These are phyloP conservation scores for Tephrocybe sp. DNA, from an alignment of 768 basidiomycete species.

Conservation along the genomic window DNA sequence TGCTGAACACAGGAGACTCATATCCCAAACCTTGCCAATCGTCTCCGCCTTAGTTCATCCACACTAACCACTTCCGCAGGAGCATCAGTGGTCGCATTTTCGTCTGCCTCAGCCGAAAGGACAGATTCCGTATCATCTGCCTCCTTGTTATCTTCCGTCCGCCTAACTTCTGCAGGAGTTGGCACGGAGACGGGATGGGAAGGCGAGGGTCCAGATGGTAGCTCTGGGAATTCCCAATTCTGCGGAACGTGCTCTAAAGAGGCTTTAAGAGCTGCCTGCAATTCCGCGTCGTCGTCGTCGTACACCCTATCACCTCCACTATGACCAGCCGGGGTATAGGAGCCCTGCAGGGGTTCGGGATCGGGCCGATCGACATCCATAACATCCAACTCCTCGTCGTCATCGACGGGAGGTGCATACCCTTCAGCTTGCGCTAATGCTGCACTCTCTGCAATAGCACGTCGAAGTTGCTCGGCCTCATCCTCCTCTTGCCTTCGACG, in stretches of 20 bases:
- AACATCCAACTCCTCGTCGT: constrained; percentile 21
- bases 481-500: constrained; percentile 40
- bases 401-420: constrained; percentile 13
- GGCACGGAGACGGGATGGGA: constrained; percentile 4
- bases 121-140: constrained; percentile 37
- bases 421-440: constrained; percentile 36
- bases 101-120: constrained; percentile 33
- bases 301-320: constrained; percentile 46
- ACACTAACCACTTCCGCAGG: constrained; percentile 42
- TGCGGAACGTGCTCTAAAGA: constrained; percentile 68
- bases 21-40: constrained; percentile 65
- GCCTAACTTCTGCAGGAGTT: not conserved
- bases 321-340: constrained; percentile 3
- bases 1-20: constrained; percentile 20
- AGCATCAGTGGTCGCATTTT: constrained; percentile 22
- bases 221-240: constrained; percentile 43
- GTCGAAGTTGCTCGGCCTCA: constrained; percentile 59
- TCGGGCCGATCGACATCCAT: constrained; percentile 16
- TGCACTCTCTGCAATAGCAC: constrained; percentile 63
- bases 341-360: not conserved
- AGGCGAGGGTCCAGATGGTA: constrained; percentile 11
- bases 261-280: constrained; percentile 86
- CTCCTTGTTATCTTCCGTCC: constrained; percentile 15
- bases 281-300: constrained; percentile 85
- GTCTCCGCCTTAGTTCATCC: constrained; percentile 66